A percentile compares a stretch with the other conserved stretches of the same genome.
Conservation (phyloP, 345 rosid species). For the Dovyalis caffra region DNA sequence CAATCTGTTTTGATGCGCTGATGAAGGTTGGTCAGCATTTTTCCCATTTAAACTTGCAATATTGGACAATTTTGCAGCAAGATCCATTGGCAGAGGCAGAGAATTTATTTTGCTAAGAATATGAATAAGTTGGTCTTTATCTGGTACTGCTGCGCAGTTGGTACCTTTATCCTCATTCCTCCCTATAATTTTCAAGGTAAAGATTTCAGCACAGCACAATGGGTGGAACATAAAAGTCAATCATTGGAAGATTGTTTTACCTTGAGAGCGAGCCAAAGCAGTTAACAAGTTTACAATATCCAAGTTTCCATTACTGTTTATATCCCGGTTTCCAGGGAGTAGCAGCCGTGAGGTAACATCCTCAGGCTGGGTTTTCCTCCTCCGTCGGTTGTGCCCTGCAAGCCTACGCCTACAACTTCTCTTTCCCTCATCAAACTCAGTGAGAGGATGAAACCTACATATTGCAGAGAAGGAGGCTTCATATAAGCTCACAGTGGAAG, state of each 20-base stretch:
- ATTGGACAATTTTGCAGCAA: constrained; percentile 56
- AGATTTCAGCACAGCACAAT: constrained; percentile 17
- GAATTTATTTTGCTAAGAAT: constrained; percentile 82
- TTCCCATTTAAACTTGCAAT: constrained; percentile 49
- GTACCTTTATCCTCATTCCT: constrained; percentile 44
- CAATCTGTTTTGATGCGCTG: constrained; percentile 41
- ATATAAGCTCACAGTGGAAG: neutral
- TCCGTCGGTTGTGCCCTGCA: constrained; percentile 76
- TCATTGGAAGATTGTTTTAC: constrained; percentile 30
- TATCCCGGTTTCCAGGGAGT: constrained; percentile 46
- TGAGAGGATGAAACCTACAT: constrained; percentile 70
- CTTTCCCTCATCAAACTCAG: constrained; percentile 88
- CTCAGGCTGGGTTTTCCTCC: constrained; percentile 80
- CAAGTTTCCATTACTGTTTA: constrained; percentile 35
- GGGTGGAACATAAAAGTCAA: neutral
- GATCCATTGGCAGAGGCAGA: constrained; percentile 69
- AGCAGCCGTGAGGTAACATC: constrained; percentile 57
- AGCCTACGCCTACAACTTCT: constrained; percentile 87
- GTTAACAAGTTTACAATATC: constrained; percentile 73
- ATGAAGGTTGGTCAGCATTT: constrained; percentile 36
- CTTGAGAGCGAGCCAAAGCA: constrained; percentile 65
- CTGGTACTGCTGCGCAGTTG: constrained; percentile 41
- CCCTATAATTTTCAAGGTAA: constrained; percentile 38
- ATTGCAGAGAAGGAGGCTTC: neutral
- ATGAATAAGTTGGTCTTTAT: constrained; percentile 69